phyloP scores from a whole-genome alignment of 257 asterid species.

The Nicotiana noctiflora region DNA sequence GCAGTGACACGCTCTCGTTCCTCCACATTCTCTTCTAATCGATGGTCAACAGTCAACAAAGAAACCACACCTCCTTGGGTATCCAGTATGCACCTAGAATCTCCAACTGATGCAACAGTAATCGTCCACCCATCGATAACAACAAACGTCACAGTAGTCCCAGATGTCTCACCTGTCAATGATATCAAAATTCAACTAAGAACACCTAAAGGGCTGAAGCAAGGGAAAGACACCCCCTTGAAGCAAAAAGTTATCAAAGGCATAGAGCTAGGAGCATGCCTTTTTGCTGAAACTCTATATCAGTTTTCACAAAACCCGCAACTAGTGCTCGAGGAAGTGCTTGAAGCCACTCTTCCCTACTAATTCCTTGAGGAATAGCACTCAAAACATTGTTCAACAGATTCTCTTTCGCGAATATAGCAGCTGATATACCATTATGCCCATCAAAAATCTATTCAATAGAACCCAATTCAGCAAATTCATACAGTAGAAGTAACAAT shows the following conservation, averaged over 20 bases:
- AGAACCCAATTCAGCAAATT: constrained; percentile 8
- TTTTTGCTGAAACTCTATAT: constrained; percentile 86
- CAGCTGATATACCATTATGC: constrained; percentile 97
- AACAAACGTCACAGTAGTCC: constrained; percentile 92
- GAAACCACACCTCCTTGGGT: constrained; percentile 89
- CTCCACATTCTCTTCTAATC: constrained; percentile 89
- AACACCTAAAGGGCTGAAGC: background rate
- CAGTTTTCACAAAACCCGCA: constrained; percentile 97
- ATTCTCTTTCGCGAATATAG: constrained; percentile 87
- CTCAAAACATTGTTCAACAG: constrained; percentile 75
- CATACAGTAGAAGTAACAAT: background rate
- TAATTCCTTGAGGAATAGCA: constrained; percentile 70
- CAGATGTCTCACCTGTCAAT: constrained; percentile 89
- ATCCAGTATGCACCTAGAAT: constrained; percentile 94
- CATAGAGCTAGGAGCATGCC: constrained; percentile 26
- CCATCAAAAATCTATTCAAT: constrained; percentile 78
- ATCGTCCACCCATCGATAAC: constrained; percentile 97
- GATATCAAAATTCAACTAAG: constrained; percentile 13
- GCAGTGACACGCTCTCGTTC: constrained; percentile 96
- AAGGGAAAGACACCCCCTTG: background rate
- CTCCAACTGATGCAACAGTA: constrained; percentile 99
- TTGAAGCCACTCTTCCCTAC: constrained; percentile 96
- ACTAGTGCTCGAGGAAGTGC: constrained; percentile 91
- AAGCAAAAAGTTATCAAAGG: background rate
- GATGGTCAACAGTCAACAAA: constrained; percentile 85